Evolutionary conservation across 768 basidiomycete species (phyloP), one percentile per base, ranked within the genome.

Genomic region (Xanthoconium purpureum): DNA sequence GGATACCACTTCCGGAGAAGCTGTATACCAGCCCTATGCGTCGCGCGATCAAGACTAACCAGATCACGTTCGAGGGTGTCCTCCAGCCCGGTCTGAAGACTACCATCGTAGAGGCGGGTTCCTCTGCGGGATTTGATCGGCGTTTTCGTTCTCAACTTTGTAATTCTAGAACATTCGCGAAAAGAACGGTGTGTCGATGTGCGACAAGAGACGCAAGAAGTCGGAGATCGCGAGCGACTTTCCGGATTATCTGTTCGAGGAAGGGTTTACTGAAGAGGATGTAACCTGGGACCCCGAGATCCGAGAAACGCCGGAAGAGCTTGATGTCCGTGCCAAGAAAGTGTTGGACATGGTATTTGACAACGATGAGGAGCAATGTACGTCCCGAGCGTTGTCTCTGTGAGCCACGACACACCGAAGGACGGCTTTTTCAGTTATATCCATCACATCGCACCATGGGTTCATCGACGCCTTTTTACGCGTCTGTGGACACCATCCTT

Each of bases 371-470:
- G 67, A 74, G 5, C 75, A 76, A 13, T 82, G 87, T 87, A 63
- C 47, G 84, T 73, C 10, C 15, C 14, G 7, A 38, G 39, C n/a
- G n/a, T 43, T 54, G 46, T 47, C 15, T 11, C n/a, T 6, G 7
- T 9, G 20, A 15, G 14, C 12, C 32, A 3, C 20, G 43, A 38
- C 30, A 6, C 28, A n/a, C 35, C 43, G 10, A 43, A 9, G 13
- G 43, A 39, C 49, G 36, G 56, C 14, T 35, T 11, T 36, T 48
- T 28, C 40, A 89, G 88, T 81, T 59, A 78, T 89, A 17, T 84
- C 85, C 5, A 78, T 89, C 55, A 87, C 86, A 1, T 80, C 83
- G 1, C 89, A 91, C 63, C 77, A 81, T 17, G 85, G 81, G 1
- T 79, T 84, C 57, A 85, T 86, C 42, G 77, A 78, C 43, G 82